phyloP scores from a whole-genome alignment of 306 rosid genomes.

The Abrus pulchellus region DNA sequence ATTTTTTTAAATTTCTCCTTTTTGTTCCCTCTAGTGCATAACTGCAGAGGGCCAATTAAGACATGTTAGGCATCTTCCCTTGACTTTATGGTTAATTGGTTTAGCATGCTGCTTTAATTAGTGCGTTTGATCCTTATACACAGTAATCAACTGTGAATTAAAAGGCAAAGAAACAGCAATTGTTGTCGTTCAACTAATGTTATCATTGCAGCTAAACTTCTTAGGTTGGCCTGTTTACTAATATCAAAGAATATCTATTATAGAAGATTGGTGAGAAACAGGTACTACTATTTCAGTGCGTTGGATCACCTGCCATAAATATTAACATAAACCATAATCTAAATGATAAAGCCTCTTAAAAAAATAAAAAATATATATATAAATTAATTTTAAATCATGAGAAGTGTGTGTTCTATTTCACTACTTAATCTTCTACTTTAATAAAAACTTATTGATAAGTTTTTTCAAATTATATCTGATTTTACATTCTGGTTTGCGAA shows the following conservation, averaged over 20 bases:
- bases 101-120: slow-evolving; percentile 30
- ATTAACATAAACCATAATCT: not conserved
- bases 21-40: not conserved
- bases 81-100: slow-evolving; percentile 39
- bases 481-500: not conserved
- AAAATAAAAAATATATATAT: too few species aligned
- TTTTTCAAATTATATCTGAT: too few species aligned
- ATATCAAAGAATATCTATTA: not conserved
- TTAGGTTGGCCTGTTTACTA: slow-evolving; percentile 34
- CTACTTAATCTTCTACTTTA: too few species aligned
- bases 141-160: slow-evolving; percentile 34
- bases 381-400: too few species aligned
- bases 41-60: slow-evolving; percentile 13
- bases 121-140: slow-evolving; percentile 32
- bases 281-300: not conserved
- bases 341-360: too few species aligned
- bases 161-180: slow-evolving; percentile 43
- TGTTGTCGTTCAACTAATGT: slow-evolving; percentile 45
- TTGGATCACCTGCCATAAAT: slow-evolving; percentile 9
- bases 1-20: not conserved
- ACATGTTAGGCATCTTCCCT: slow-evolving; percentile 45
- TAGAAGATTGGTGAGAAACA: not conserved
- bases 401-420: too few species aligned
- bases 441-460: too few species aligned
- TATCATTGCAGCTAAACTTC: slow-evolving; percentile 40